Conservation (phyloP, 2,329 filamentous ascomycete genomes). For the Fusarium ramigenum region DNA sequence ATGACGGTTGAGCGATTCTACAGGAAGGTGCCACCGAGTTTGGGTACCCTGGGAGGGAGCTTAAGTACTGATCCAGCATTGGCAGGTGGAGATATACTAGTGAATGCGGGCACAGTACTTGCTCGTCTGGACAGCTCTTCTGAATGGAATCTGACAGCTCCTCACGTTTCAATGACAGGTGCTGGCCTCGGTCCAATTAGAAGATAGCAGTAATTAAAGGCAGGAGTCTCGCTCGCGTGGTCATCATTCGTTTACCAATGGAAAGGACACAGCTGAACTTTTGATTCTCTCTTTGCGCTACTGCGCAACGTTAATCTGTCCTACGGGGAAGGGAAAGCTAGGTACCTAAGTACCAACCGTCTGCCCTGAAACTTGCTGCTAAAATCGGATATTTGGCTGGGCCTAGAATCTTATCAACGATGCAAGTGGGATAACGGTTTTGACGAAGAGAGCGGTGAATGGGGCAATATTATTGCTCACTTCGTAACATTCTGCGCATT, state of each 20-base stretch:
- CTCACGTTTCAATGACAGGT: conserved; percentile 9
- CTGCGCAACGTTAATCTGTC: conserved; percentile 1
- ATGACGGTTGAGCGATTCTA: conserved; percentile 27
- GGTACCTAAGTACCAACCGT: not conserved
- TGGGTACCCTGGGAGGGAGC: conserved; percentile 27
- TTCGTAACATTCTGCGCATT: conserved; percentile 9
- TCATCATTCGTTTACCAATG: not conserved
- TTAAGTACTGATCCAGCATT: conserved; percentile 12
- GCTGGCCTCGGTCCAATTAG: conserved; percentile 24
- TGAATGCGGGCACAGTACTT: conserved; percentile 19
- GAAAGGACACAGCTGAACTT: not conserved
- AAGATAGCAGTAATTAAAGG: conserved; percentile 7
- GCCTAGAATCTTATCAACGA: conserved; percentile 9
- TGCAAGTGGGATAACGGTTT: conserved; percentile 1
- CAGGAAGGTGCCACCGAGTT: not conserved
- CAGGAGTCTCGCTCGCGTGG: conserved; percentile 23
- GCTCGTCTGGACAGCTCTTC: not conserved
- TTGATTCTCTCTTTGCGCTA: conserved; percentile 1
- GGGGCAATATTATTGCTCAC: conserved; percentile 1
- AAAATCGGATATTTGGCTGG: conserved; percentile 10
- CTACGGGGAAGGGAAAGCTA: conserved; percentile 1
- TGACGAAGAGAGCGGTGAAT: conserved; percentile 21
- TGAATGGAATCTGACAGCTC: conserved; percentile 21
- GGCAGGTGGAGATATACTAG: conserved; percentile 11
- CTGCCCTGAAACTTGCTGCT: conserved; percentile 21